Evolutionary conservation across 2,329 filamentous ascomycete species (phyloP).

Genomic region (Venturia pyrina): DNA sequence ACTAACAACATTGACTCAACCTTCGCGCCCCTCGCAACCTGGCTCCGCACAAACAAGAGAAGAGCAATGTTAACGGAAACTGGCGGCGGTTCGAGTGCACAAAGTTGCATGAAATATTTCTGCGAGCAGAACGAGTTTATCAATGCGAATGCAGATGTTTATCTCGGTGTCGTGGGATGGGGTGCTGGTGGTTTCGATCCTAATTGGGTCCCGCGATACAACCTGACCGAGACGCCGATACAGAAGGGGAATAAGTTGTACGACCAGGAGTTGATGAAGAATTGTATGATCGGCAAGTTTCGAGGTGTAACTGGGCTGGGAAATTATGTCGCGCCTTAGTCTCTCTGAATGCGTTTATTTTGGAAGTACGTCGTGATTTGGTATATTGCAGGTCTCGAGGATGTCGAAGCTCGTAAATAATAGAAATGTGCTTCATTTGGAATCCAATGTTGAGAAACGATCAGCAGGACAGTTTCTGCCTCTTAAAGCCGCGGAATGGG

Average conservation of each 20-base stretch:
- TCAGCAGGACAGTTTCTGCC: too few relatives aligned
- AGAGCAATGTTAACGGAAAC: conserved; percentile 32
- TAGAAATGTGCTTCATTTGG: too few relatives aligned
- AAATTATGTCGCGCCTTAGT: neutral
- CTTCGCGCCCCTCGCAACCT: conserved; percentile 27
- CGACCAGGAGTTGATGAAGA: conserved; percentile 17
- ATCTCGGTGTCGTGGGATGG: conserved; percentile 23
- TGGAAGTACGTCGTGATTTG: neutral
- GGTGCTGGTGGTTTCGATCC: conserved; percentile 22
- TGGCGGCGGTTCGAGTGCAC: conserved; percentile 28
- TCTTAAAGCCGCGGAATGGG: too few relatives aligned
- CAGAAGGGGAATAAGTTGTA: conserved; percentile 15
- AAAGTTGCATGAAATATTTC: conserved; percentile 23
- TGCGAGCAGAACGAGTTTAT: conserved; percentile 25
- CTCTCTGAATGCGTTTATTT: neutral
- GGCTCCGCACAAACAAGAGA: conserved; percentile 27
- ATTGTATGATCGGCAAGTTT: conserved; percentile 16
- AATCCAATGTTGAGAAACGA: too few relatives aligned
- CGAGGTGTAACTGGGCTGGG: neutral
- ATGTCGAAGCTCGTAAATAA: too few relatives aligned
- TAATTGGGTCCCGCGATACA: conserved; percentile 16
- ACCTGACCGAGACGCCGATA: conserved; percentile 19
- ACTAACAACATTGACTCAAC: conserved; percentile 25
- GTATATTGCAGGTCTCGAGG: too few relatives aligned
- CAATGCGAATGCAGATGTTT: conserved; percentile 23